Conservation (phyloP, 1,284 basidiomycete species). For the Dichomitus squalens region DNA sequence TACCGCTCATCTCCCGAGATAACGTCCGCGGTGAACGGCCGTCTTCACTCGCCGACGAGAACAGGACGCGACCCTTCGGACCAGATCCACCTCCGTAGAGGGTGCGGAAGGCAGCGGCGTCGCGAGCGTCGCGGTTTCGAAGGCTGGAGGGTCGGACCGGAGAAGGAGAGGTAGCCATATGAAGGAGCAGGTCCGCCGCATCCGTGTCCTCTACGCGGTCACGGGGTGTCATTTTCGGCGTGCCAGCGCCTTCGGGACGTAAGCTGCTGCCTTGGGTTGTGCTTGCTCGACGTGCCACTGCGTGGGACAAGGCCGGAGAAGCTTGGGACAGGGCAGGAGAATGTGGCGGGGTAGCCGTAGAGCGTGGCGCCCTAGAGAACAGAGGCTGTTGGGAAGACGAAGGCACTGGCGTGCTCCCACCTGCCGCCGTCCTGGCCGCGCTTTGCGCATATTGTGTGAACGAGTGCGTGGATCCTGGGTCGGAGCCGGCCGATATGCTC, state of each 20-base stretch:
- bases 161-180: conserved; percentile 78
- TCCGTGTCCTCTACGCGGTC: conserved; percentile 56
- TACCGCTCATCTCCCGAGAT: conserved; percentile 34
- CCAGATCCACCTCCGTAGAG: conserved; percentile 47
- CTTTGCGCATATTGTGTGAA: conserved; percentile 66
- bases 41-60: conserved; percentile 41
- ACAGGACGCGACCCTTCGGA: conserved; percentile 71
- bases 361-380: conserved; percentile 28
- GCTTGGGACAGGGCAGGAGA: conserved; percentile 21
- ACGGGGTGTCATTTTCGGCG: conserved; percentile 32
- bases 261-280: conserved; percentile 25
- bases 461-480: conserved; percentile 54
- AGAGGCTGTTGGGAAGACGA: conserved; percentile 36
- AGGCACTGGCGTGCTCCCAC: conserved; percentile 30
- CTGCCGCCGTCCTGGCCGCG: conserved; percentile 49
- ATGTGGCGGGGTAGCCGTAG: conserved; percentile 35
- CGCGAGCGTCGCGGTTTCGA: conserved; percentile 50
- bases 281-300: conserved; percentile 21
- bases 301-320: conserved; percentile 20
- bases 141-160: conserved; percentile 60
- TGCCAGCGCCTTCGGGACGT: conserved; percentile 25
- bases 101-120: conserved; percentile 55
- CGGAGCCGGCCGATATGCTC: conserved; percentile 59
- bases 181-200: conserved; percentile 79
- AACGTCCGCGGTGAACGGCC: conserved; percentile 23